Percentiles rank a stretch among this genome's conserved stretches.
phyloP scores from a whole-genome alignment of 1,284 basidiomycete genomes.

The Peniophora sp. region DNA sequence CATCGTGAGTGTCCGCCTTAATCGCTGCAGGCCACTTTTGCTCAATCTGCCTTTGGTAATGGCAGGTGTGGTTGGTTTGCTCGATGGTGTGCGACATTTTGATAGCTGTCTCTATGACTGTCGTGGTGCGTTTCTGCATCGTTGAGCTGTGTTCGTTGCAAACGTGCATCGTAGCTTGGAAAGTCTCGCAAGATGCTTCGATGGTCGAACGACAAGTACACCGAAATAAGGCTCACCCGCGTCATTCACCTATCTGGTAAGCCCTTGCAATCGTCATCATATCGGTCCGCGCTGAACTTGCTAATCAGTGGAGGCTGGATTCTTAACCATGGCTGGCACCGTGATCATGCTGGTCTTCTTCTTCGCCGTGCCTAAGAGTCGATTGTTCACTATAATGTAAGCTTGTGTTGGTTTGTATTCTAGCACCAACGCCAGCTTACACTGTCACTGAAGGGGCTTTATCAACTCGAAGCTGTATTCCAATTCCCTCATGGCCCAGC shows the following conservation, averaged over 20 bases:
- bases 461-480: conserved; percentile 1
- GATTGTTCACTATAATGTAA: not conserved
- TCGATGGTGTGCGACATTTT: not conserved
- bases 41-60: not conserved
- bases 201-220: not conserved
- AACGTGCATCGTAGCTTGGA: not conserved
- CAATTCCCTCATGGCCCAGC: conserved; percentile 1
- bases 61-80: not conserved
- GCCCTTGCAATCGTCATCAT: not conserved
- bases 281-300: not conserved
- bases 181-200: not conserved
- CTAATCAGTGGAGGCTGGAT: not conserved
- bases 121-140: not conserved
- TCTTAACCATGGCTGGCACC: not conserved
- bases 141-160: not conserved
- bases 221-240: not conserved
- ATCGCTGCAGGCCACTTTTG: not conserved
- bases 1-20: not conserved
- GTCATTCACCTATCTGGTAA: not conserved
- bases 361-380: not conserved
- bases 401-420: no score
- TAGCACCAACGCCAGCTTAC: no score
- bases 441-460: not conserved
- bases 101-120: not conserved
- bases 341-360: conserved; percentile 1